Conservation (phyloP, 192 early-diverging fungal genomes). For the Linnemannia hyalina region DNA sequence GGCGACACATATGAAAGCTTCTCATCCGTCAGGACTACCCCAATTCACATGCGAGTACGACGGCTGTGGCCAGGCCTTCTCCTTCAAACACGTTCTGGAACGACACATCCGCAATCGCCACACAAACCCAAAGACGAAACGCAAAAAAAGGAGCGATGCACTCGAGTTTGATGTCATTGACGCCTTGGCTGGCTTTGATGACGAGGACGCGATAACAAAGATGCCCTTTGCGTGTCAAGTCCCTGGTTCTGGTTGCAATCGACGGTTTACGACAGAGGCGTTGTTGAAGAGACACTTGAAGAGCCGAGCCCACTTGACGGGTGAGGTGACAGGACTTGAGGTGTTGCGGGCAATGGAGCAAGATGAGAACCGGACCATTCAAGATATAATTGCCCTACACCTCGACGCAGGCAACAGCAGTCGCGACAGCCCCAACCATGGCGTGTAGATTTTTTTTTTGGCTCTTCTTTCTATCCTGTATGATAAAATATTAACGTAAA, state of each 20-base stretch:
- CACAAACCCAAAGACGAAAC: neutral
- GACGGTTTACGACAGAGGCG: slow-evolving; percentile 17
- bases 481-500: neutral
- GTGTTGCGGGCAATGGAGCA: slow-evolving; percentile 41
- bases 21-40: slow-evolving; percentile 20
- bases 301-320: neutral
- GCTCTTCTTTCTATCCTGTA: neutral
- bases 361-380: slow-evolving; percentile 56
- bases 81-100: slow-evolving; percentile 39
- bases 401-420: neutral
- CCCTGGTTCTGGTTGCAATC: slow-evolving; percentile 18
- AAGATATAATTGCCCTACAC: slow-evolving; percentile 55
- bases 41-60: slow-evolving; percentile 48
- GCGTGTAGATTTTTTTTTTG: neutral
- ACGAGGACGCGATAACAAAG: neutral
- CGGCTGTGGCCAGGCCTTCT: slow-evolving; percentile 51
- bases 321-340: slow-evolving; percentile 9
- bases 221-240: slow-evolving; percentile 32
- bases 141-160: slow-evolving; percentile 34
- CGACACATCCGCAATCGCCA: slow-evolving; percentile 22
- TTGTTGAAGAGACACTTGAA: slow-evolving; percentile 32
- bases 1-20: slow-evolving; percentile 39
- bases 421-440: slow-evolving; percentile 12
- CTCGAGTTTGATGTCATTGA: slow-evolving; percentile 14
- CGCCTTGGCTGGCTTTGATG: slow-evolving; percentile 21